A percentile compares a stretch with the other conserved stretches of the same genome.
phyloP scores from a whole-genome alignment of 1,284 basidiomycete genomes.

The Stereum hirsutum region DNA sequence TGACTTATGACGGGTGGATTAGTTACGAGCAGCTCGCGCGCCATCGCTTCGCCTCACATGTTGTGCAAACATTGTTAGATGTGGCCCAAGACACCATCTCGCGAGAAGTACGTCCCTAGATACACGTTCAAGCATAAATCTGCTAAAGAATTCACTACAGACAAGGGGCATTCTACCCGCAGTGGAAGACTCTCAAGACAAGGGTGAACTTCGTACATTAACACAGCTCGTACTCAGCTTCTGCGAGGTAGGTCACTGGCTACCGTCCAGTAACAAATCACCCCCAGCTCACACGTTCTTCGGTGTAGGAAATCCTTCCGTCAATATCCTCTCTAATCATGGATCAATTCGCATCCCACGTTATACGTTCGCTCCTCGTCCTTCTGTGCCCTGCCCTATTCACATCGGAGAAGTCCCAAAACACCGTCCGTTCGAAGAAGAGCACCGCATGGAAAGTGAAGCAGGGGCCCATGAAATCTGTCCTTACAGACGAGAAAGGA shows the following conservation, averaged over 20 bases:
- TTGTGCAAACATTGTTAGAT: slow-evolving; percentile 79
- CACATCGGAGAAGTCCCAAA: slow-evolving; percentile 18
- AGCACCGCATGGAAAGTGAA: slow-evolving; percentile 68
- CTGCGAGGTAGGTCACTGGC: slow-evolving; percentile 43
- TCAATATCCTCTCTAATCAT: slow-evolving; percentile 56
- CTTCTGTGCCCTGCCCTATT: slow-evolving; percentile 57
- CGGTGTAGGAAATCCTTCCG: slow-evolving; percentile 71
- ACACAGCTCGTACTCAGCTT: slow-evolving; percentile 58
- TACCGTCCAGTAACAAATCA: slow-evolving; percentile 2
- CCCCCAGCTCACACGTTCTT: background rate
- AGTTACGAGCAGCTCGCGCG: slow-evolving; percentile 63
- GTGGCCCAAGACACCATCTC: slow-evolving; percentile 68
- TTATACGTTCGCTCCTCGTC: slow-evolving; percentile 69
- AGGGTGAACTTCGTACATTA: slow-evolving; percentile 67
- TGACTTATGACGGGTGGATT: slow-evolving; percentile 4
- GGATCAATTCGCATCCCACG: slow-evolving; percentile 85
- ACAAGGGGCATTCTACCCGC: slow-evolving; percentile 52
- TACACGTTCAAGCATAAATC: background rate
- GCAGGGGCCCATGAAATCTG: slow-evolving; percentile 67
- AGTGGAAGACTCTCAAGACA: slow-evolving; percentile 35
- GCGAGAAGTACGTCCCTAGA: slow-evolving; percentile 56
- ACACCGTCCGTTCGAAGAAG: slow-evolving; percentile 61
- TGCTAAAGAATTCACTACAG: slow-evolving; percentile 27
- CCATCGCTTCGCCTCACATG: slow-evolving; percentile 89
- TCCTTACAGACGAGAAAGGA: slow-evolving; percentile 47